A percentile compares a stretch with the other conserved stretches of the same genome.
Evolutionary conservation across 345 rosid genomes (phyloP).

Genomic region (Atalantia buxifolia): DNA sequence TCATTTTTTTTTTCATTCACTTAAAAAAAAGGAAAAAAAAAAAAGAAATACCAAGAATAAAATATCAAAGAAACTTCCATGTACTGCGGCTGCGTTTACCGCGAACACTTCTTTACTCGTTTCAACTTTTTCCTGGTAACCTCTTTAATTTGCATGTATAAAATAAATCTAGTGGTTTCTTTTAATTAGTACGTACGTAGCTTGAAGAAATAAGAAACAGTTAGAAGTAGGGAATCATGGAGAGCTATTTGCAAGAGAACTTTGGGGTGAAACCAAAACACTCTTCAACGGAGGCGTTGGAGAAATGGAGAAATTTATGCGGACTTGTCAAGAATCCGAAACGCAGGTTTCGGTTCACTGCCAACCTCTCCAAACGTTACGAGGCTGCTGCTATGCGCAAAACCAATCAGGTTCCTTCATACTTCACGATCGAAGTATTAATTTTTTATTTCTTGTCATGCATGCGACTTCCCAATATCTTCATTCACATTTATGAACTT

Average conservation of each 20-base stretch:
- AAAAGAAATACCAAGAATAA: no score
- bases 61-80: neutral
- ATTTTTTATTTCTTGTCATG: no score
- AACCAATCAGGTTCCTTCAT: slow-evolving; percentile 45
- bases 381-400: slow-evolving; percentile 93
- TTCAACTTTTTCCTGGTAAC: neutral
- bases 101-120: neutral
- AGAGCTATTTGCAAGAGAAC: slow-evolving; percentile 56
- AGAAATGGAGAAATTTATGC: slow-evolving; percentile 68
- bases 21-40: no score
- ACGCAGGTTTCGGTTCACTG: slow-evolving; percentile 79
- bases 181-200: no score
- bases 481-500: no score
- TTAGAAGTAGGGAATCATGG: slow-evolving; percentile 35
- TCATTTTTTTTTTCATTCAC: neutral
- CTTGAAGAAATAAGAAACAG: neutral
- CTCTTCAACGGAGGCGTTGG: slow-evolving; percentile 56
- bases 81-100: neutral
- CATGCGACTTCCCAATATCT: no score
- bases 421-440: neutral
- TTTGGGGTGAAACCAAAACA: slow-evolving; percentile 72
- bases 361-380: slow-evolving; percentile 78
- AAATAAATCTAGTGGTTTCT: neutral
- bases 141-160: neutral
- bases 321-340: slow-evolving; percentile 86